phyloP scores from a whole-genome alignment of 2,329 filamentous ascomycete genomes.

The Teratosphaeria pseudoeucalypti region DNA sequence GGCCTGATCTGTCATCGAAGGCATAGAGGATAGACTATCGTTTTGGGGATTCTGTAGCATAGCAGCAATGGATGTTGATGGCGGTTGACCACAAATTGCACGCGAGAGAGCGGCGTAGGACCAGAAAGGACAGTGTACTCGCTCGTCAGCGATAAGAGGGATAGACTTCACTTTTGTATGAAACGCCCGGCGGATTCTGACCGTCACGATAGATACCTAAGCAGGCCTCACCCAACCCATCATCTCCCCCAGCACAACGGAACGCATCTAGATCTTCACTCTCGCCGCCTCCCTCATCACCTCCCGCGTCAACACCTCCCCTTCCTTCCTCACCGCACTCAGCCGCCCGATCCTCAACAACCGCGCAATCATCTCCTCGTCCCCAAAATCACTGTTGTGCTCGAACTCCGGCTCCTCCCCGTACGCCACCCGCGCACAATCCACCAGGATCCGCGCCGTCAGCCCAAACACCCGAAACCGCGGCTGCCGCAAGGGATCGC shows the following conservation, averaged over 20 bases:
- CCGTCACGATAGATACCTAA: too few relatives aligned
- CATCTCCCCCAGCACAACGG: too few relatives aligned
- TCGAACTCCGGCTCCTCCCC: slow-evolving; percentile 76
- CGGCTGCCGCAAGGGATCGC: slow-evolving; percentile 20
- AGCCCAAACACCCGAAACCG: slow-evolving; percentile 83
- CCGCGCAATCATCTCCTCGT: slow-evolving; percentile 54
- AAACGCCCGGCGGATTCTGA: too few relatives aligned
- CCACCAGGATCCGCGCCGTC: slow-evolving; percentile 83
- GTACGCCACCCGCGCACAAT: slow-evolving; percentile 78
- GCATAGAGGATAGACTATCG: neutral
- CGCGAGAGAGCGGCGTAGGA: too few relatives aligned
- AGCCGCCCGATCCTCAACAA: slow-evolving; percentile 48
- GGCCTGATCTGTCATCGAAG: neutral
- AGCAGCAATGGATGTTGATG: neutral
- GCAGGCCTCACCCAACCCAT: too few relatives aligned
- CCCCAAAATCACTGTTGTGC: slow-evolving; percentile 53
- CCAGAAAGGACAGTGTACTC: too few relatives aligned
- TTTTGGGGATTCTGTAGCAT: neutral
- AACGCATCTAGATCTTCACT: slow-evolving; percentile 15
- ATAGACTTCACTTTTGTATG: too few relatives aligned
- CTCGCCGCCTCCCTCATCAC: slow-evolving; percentile 25
- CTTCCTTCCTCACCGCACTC: slow-evolving; percentile 39
- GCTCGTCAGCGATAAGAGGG: too few relatives aligned
- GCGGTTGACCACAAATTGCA: too few relatives aligned
- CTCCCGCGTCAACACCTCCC: slow-evolving; percentile 34